Percentiles rank a stretch among this genome's conserved stretches.
Evolutionary conservation across 257 asterid genomes (phyloP).

Genomic region (Lycium barbarum): DNA sequence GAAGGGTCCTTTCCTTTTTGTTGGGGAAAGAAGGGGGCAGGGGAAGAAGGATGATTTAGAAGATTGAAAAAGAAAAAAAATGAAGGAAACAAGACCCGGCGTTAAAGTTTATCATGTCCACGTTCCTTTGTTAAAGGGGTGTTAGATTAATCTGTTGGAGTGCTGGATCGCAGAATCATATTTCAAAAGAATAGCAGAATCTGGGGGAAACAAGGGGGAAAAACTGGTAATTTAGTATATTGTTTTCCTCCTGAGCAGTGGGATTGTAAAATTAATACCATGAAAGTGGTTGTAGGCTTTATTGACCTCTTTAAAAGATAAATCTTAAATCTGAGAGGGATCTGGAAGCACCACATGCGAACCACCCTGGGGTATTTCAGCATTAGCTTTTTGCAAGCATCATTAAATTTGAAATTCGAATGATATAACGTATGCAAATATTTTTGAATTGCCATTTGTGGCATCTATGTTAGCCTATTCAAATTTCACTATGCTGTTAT

Average conservation of each 20-base stretch:
- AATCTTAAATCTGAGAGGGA: background rate
- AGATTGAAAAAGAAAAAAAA: background rate
- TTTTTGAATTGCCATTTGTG: background rate
- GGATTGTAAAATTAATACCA: background rate
- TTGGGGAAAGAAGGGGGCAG: background rate
- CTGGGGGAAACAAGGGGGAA: background rate
- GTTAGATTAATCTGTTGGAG: background rate
- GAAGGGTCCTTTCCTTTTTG: background rate
- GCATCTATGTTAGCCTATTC: background rate
- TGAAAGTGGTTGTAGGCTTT: background rate
- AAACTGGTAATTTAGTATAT: background rate
- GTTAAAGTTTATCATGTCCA: background rate
- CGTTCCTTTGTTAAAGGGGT: background rate
- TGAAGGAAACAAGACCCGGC: background rate
- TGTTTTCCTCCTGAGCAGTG: background rate
- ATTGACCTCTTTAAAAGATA: background rate
- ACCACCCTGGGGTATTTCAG: background rate
- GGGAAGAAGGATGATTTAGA: background rate
- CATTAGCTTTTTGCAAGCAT: background rate
- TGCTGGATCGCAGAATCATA: background rate
- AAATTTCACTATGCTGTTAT: background rate
- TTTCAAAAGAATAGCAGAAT: background rate
- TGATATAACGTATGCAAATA: background rate
- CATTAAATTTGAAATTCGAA: background rate
- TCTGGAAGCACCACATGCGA: background rate